A percentile compares a stretch with the other conserved stretches of the same genome.
Conservation (phyloP, 2,329 filamentous ascomycete species). For the Aspergillus caelatus region DNA sequence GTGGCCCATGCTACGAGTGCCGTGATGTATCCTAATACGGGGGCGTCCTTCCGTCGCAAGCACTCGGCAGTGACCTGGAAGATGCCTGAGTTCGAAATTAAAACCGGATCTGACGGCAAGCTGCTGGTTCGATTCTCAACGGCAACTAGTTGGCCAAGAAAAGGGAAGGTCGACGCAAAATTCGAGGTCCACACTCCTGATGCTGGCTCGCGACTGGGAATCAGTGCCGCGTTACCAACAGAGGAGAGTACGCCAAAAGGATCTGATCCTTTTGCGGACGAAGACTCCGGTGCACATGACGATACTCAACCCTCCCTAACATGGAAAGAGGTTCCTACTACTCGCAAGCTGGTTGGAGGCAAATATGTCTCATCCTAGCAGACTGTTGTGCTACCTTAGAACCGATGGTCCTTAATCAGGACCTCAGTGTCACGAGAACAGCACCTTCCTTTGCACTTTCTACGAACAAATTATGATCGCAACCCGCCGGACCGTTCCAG, state of each 20-base stretch:
- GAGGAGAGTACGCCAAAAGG: constrained; percentile 33
- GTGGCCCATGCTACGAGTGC: constrained; percentile 45
- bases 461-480: constrained; percentile 13
- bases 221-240: constrained; percentile 46
- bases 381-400: not conserved
- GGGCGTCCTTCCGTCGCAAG: constrained; percentile 50
- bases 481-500: not conserved
- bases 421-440: not conserved
- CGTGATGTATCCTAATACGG: constrained; percentile 50
- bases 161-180: constrained; percentile 77
- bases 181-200: constrained; percentile 70
- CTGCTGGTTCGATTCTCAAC: constrained; percentile 82
- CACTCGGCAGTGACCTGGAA: constrained; percentile 50
- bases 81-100: constrained; percentile 55
- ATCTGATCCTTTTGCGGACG: constrained; percentile 54
- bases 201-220: constrained; percentile 66
- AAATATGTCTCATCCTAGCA: constrained; percentile 66
- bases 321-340: constrained; percentile 70
- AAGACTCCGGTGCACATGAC: constrained; percentile 30
- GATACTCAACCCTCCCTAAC: constrained; percentile 34
- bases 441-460: not conserved
- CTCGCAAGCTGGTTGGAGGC: constrained; percentile 71
- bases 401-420: too few relatives aligned
- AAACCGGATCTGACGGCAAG: constrained; percentile 63
- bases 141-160: constrained; percentile 68